These are phyloP conservation scores for Beauveria caledonica DNA, from an alignment of 2,329 filamentous ascomycete species.

Conservation along the genomic window DNA sequence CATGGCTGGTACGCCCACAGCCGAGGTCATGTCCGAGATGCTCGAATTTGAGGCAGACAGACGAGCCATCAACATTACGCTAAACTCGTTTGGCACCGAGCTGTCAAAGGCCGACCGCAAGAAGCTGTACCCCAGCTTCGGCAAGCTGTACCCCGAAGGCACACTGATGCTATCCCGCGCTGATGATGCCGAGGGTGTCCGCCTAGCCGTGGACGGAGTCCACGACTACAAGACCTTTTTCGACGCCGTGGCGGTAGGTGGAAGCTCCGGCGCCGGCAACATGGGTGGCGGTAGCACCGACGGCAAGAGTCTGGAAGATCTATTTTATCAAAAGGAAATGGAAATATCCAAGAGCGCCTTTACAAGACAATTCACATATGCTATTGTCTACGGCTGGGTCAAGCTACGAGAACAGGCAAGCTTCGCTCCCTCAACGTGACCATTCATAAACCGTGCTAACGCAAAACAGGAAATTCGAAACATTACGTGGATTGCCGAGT, in stretches of 20 bases:
- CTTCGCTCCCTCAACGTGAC: slow-evolving; percentile 5
- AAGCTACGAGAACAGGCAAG: slow-evolving; percentile 93
- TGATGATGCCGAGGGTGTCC: slow-evolving; percentile 89
- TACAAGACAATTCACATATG: slow-evolving; percentile 90
- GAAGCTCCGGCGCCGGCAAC: slow-evolving; percentile 67
- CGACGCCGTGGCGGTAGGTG: slow-evolving; percentile 74
- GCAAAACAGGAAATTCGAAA: slow-evolving; percentile 83
- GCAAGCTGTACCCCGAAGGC: slow-evolving; percentile 86
- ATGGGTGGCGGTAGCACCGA: slow-evolving; percentile 74
- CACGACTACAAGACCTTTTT: slow-evolving; percentile 94
- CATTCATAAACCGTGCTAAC: slow-evolving; percentile 20
- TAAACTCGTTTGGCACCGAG: slow-evolving; percentile 97
- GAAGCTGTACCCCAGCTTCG: slow-evolving; percentile 92
- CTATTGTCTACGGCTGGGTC: slow-evolving; percentile 95
- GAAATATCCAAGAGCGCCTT: slow-evolving; percentile 93
- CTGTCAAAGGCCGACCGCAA: slow-evolving; percentile 86
- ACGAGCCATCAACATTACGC: slow-evolving; percentile 95
- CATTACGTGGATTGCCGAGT: slow-evolving; percentile 99
- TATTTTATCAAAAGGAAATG: slow-evolving; percentile 99
- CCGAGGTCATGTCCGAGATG: slow-evolving; percentile 92
- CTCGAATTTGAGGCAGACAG: slow-evolving; percentile 95
- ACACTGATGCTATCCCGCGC: slow-evolving; percentile 90
- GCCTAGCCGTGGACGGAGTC: slow-evolving; percentile 87
- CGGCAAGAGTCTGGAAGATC: slow-evolving; percentile 84
- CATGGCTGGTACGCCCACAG: slow-evolving; percentile 78